phyloP scores from a whole-genome alignment of 192 early-diverging fungal genomes.

The Coemansia sp. region DNA sequence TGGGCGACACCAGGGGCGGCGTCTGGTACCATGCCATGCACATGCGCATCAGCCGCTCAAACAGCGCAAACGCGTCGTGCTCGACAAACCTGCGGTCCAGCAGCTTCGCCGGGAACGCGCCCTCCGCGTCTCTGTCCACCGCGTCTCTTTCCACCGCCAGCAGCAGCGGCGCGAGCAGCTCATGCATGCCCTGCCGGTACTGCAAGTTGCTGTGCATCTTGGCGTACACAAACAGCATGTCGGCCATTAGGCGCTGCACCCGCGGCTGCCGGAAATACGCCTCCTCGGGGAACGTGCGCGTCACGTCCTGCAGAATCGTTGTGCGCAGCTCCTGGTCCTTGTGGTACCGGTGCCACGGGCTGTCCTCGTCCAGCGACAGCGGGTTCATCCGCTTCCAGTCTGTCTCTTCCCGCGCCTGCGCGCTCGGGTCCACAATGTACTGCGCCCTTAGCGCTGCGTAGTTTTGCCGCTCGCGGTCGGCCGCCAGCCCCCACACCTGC shows the following conservation, averaged over 20 bases:
- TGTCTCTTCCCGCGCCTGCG: slow-evolving; percentile 4
- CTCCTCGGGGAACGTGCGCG: slow-evolving; percentile 90
- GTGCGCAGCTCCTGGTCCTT: slow-evolving; percentile 79
- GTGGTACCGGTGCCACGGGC: slow-evolving; percentile 94
- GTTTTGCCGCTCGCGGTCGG: slow-evolving; percentile 30
- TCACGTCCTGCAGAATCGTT: slow-evolving; percentile 88
- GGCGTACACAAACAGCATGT: slow-evolving; percentile 90
- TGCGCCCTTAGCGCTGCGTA: slow-evolving; percentile 20
- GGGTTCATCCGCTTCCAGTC: slow-evolving; percentile 83
- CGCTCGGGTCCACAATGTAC: slow-evolving; percentile 26
- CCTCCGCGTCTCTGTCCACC: slow-evolving; percentile 6
- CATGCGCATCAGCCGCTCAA: slow-evolving; percentile 76
- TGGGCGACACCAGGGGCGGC: slow-evolving; percentile 42
- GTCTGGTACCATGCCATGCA: slow-evolving; percentile 87
- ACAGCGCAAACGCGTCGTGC: slow-evolving; percentile 82
- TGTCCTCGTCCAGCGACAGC: slow-evolving; percentile 79
- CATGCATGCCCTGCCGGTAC: slow-evolving; percentile 99
- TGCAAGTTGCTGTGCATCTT: slow-evolving; percentile 84
- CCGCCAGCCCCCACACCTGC: slow-evolving; percentile 15
- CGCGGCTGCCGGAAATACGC: slow-evolving; percentile 66
- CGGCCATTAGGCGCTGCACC: slow-evolving; percentile 68
- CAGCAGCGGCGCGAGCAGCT: slow-evolving; percentile 82
- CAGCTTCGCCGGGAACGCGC: slow-evolving; percentile 21
- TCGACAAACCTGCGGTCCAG: slow-evolving; percentile 76
- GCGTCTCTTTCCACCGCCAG: slow-evolving; percentile 74